These are phyloP conservation scores for Plasmodium knowlesi DNA, from an alignment of 169 alveolate species.

Conservation along the genomic window DNA sequence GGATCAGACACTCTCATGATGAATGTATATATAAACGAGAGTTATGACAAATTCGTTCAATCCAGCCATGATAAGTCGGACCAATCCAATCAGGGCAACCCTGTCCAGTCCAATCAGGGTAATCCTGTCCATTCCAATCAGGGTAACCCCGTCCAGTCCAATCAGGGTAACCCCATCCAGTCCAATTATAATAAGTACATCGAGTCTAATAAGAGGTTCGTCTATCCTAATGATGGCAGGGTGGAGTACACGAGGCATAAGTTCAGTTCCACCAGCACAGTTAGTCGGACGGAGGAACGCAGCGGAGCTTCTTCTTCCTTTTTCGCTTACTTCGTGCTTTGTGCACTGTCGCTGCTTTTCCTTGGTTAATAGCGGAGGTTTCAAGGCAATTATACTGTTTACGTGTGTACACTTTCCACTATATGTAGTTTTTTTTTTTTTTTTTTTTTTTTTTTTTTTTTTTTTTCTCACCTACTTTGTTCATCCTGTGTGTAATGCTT, in stretches of 20 bases:
- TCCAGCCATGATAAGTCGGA: background rate
- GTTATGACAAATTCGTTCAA: slow-evolving; percentile 4
- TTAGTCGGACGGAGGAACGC: background rate
- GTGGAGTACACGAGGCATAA: background rate
- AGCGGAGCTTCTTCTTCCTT: background rate
- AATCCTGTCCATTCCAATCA: background rate
- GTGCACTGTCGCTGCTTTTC: background rate
- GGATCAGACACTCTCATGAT: slow-evolving; percentile 25
- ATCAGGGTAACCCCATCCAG: background rate
- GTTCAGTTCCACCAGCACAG: background rate
- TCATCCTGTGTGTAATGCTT: background rate
- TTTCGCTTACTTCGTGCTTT: background rate
- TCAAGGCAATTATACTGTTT: too few species aligned
- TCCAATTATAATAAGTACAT: background rate
- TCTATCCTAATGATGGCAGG: background rate
- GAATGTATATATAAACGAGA: slow-evolving; percentile 47
- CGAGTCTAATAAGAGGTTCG: background rate
- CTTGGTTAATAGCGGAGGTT: background rate
- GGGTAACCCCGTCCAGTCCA: background rate
- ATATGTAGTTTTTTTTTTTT: too few species aligned
- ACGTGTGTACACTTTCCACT: background rate
- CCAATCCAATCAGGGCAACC: background rate
- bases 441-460: too few species aligned
- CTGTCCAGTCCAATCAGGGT: background rate
- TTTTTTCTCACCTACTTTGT: background rate